Base-by-base conservation (phyloP, 1,284 basidiomycete species). In the Ceratobasidium sp. region DNA sequence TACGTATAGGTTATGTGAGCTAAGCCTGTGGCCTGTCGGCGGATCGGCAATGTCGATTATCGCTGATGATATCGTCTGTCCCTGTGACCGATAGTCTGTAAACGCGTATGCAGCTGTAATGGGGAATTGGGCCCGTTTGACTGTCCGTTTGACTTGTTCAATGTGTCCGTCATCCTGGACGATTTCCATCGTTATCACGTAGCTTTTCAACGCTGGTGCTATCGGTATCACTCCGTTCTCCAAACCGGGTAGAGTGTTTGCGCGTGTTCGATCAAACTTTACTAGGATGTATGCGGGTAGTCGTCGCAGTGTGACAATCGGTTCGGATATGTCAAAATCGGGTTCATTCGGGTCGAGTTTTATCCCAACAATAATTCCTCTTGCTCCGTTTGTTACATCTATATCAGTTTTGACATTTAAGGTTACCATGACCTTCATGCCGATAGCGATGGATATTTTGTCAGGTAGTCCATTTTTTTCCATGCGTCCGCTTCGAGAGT, bases 381-480 rank as follows among this genome's bases (percentile, higher is more conserved):
- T 6, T 1, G 73, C 51, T 19, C 75, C 63, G 48, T 75, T 76
- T 8, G 74, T 62, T 11, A 76, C 41, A 44, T 76, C 73, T 11
- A 64, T 44, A 29, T 76, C 51, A 11, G 72, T 76, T 22, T 75
- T 54, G 8, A 76, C 31, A 48, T 76, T 76, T 17, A 31, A 19
- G 0, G 74, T 75, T 4, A 75, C 75, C 75, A 76, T 75, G 7
- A 60, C 63, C 22, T 76, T 36, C 84, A 85, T 85, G 0, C 86
- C 85, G 0, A 84, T 78, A 0, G 83, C 82, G 1, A 87, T 27
- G 53, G 82, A 77, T 2, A 86, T 74, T 3, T 11, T 11, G 59
- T 41, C 24, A 9, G 59, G 31, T 17, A 54, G 14, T 22, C 45
- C 33, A 22, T 9, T 22, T 24, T 17, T 62, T 62, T 15, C 53